Evolutionary conservation across 805 yeast genomes (phyloP), one percentile per base, ranked within the genome.

Genomic region (Ogataea nitratoaversa): DNA sequence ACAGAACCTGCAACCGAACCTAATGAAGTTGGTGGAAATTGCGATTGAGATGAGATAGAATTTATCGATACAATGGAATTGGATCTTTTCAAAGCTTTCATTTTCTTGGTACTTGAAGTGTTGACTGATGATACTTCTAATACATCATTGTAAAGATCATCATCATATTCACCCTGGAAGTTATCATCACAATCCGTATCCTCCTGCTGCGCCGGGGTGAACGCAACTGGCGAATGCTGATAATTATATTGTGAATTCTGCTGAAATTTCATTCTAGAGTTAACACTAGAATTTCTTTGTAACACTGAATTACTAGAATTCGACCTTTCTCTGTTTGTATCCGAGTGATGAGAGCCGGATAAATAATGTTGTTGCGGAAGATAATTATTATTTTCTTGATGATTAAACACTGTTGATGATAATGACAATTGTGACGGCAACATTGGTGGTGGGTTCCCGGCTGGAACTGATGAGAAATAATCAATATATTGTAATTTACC

Each of bases 41-140:
- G 54, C 8, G 52, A 45, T 27, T 48, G 42, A 5, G 56, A 50
- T 1, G 50, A 40, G 7, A 46, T 38, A 8, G 63, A 58, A 23
- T 40, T 50, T 28, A 57, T 27, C 2, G 63, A 59, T 11, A 52
- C 52, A 8, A 56, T 52, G 4, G 64, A 59, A 37, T 46, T 54
- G 3, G 64, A 52, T 36, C 64, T 43, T 40, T 48, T 53, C 20
- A 57, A 24, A 7, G 59, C 37, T 38, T 58, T 58, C 43, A 54
- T 42, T 30, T 53, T 53, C 43, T 57, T 58, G 3, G 60, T 54
- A 18, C 45, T 35, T 1, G 59, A 50, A 2, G 61, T 56, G 40
- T 46, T 54, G 6, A 58, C 48, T 8, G 59, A 53, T 18, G 54
- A 54, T 11, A 48, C 52, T 29, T 55, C 62, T 6, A 48, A 32